Percentiles rank a stretch among this genome's conserved stretches.
Conservation (phyloP, 2,329 filamentous ascomycete species). For the Furcasterigmium sp. region DNA sequence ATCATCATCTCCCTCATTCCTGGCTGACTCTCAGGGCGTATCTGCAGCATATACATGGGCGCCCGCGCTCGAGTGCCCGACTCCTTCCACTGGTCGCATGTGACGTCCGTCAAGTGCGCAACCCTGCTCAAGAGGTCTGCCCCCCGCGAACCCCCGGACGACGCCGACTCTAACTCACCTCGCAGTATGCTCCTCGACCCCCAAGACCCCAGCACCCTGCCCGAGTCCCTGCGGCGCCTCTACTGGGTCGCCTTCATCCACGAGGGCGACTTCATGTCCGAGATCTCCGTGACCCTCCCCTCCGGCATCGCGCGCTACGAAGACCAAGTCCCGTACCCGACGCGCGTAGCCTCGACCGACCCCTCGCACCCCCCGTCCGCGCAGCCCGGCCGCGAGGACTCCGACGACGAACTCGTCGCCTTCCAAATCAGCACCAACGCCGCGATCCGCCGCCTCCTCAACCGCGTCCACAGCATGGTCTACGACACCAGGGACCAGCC, state of each 20-base stretch:
- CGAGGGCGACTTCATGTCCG: conserved; percentile 23
- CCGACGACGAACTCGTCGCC: conserved; percentile 18
- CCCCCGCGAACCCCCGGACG: no score
- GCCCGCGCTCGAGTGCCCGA: conserved; percentile 16
- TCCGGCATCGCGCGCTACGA: conserved; percentile 23
- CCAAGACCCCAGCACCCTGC: background rate
- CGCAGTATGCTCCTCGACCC: no score
- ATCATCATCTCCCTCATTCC: no score
- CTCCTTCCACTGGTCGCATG: conserved; percentile 18
- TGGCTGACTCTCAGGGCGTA: no score
- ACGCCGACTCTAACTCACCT: no score
- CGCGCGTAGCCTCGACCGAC: no score
- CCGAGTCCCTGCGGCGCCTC: conserved; percentile 17
- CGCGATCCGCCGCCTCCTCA: conserved; percentile 21
- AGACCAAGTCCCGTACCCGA: conserved; percentile 19
- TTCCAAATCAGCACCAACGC: conserved; percentile 25
- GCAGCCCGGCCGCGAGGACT: no score
- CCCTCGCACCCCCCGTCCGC: conserved; percentile 1
- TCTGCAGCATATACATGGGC: conserved; percentile 17
- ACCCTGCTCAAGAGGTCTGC: conserved; percentile 11
- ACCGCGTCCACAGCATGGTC: conserved; percentile 21
- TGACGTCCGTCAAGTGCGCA: conserved; percentile 19
- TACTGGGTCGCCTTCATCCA: conserved; percentile 24
- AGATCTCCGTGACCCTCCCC: conserved; percentile 19
- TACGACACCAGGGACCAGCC: conserved; percentile 21